Conservation (phyloP, 148 eudicot species). For the Vaccinium darrowii region DNA sequence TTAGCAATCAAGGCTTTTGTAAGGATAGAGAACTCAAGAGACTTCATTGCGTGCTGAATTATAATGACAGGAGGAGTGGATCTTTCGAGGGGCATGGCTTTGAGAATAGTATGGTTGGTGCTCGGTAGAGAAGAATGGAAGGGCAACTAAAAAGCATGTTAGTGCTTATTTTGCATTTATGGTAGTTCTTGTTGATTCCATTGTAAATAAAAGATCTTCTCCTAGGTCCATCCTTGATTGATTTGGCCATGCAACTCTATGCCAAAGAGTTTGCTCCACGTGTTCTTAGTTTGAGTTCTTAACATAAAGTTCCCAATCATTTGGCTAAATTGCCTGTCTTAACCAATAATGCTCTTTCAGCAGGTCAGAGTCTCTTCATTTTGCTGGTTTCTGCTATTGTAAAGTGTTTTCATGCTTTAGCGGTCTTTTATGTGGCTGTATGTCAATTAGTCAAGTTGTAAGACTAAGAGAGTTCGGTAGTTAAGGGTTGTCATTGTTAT, state of each 20-base stretch:
- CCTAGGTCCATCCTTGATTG: background rate
- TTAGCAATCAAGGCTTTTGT: background rate
- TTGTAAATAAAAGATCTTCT: too few species aligned
- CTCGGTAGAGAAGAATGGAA: background rate
- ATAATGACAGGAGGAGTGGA: background rate
- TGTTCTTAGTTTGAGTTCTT: background rate
- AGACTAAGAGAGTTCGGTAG: background rate
- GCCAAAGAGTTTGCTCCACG: conserved; percentile 2
- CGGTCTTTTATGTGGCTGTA: background rate
- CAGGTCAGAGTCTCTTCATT: background rate
- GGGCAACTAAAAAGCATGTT: background rate
- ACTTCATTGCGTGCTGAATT: background rate
- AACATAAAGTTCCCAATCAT: background rate
- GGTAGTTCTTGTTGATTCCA: background rate
- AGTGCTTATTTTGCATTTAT: background rate
- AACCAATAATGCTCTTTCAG: background rate
- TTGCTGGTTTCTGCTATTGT: background rate
- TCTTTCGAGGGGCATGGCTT: background rate
- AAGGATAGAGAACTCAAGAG: background rate
- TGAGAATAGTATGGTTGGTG: background rate
- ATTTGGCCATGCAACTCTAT: background rate
- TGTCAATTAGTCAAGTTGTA: background rate
- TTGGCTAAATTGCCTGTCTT: background rate
- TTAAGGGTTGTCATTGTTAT: background rate
- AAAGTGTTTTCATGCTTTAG: background rate